Base-by-base conservation (phyloP, 768 basidiomycete species). In the Filobasidium floriforme region DNA sequence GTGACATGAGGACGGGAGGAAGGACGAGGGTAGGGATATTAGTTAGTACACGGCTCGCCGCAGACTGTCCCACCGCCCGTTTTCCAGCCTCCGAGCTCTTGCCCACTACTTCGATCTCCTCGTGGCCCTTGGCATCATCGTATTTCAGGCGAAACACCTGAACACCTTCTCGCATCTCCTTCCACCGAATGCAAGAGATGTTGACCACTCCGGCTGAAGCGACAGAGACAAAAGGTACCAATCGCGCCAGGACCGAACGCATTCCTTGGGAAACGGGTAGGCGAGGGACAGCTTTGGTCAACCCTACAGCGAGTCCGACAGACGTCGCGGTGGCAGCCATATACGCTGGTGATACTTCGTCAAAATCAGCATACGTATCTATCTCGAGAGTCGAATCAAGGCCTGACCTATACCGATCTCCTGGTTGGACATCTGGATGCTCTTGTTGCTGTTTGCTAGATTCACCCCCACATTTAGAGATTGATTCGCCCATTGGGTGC, bases 1-100 rank as follows among this genome's bases (percentile, higher is more conserved):
- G 6, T 1, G 79, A 78, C 72, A 81, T 79, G 41, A 81, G 62
- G 60, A 81, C 63, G 0, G 80, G 80, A 1, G 80, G 80, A 41
- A 81, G 69, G 71, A 81, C 79, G 6, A 81, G 70, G 0, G 79
- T 81, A 0, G 80, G 80, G 18, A 80, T 73, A 72, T 81, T 80
- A 64, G 79, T 79, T 6, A 80, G 69, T 0, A 81, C 79, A 12
- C 80, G 67, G 52, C 69, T 72, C 1, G 80, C 80, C 7, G 80
- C 80, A 41, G 73, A 75, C 63, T 81, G 80, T 41, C 64, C 75
- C 9, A 81, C 80, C 0, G 80, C 80, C 70, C 71, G 68, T 46
- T 74, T 68, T 5, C 80, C 80, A 0, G 80, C 80, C 55, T 74
- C 76, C 1, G 73, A 64, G 51, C 73, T 76, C 67, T 77, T 79